phyloP scores from a whole-genome alignment of 2,329 filamentous ascomycete genomes.

The Rutstroemia sp. region DNA sequence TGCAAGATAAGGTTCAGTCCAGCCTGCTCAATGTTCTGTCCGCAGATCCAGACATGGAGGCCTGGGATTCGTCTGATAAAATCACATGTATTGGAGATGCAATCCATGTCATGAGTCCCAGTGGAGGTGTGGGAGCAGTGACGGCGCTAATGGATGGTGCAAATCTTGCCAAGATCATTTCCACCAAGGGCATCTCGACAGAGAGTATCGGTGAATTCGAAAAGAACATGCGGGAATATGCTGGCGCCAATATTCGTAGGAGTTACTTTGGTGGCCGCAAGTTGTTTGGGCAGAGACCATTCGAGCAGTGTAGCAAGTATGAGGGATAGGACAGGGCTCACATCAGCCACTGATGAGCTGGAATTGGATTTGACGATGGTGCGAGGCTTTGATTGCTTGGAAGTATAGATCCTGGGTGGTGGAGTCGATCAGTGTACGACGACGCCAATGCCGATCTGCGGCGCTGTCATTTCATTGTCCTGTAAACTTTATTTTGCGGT shows the following conservation, averaged over 20 bases:
- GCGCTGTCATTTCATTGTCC: too few species aligned
- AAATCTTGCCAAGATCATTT: slow-evolving; percentile 1
- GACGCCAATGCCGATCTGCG: too few species aligned
- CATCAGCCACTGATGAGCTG: too few species aligned
- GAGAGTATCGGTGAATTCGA: not conserved
- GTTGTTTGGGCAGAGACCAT: not conserved
- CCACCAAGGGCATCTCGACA: not conserved
- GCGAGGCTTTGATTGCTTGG: too few species aligned
- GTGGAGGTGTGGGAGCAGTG: slow-evolving; percentile 17
- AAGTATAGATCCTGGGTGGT: too few species aligned
- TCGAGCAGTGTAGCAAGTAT: too few species aligned
- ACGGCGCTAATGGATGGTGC: slow-evolving; percentile 16
- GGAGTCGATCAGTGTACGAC: too few species aligned
- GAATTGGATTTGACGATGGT: too few species aligned
- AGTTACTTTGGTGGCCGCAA: not conserved
- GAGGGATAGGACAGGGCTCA: too few species aligned
- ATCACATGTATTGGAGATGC: slow-evolving; percentile 30
- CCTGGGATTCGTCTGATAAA: slow-evolving; percentile 12
- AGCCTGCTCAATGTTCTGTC: slow-evolving; percentile 6
- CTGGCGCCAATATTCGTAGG: not conserved
- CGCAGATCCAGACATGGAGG: slow-evolving; percentile 10
- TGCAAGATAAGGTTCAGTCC: slow-evolving; percentile 10
- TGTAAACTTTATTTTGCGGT: too few species aligned
- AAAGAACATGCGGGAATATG: not conserved
- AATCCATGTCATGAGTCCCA: slow-evolving; percentile 29